Conservation (phyloP, 805 yeast genomes). For the Wickerhamomyces sydowiorum region DNA sequence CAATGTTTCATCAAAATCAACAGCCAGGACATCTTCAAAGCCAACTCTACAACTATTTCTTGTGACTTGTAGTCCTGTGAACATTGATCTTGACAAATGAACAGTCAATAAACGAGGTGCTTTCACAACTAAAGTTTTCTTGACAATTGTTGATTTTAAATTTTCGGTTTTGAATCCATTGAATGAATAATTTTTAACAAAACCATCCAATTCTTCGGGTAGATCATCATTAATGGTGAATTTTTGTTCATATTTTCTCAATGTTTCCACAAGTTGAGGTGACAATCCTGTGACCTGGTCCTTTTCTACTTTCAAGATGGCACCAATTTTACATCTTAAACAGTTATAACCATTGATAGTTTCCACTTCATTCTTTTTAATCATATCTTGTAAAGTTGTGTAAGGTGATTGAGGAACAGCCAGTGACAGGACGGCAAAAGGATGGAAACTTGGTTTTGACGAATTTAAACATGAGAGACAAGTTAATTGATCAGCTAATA, state of each 20-base stretch:
- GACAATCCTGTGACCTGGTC: constrained; percentile 25
- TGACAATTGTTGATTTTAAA: constrained; percentile 61
- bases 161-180: constrained; percentile 37
- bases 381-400: constrained; percentile 45
- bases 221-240: constrained; percentile 61
- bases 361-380: constrained; percentile 55
- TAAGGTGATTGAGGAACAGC: constrained; percentile 55
- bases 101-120: constrained; percentile 70
- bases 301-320: constrained; percentile 32
- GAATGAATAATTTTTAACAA: constrained; percentile 40
- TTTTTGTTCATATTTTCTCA: constrained; percentile 31
- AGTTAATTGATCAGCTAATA: constrained; percentile 56
- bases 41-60: constrained; percentile 72
- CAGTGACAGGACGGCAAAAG: constrained; percentile 68
- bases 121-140: constrained; percentile 51
- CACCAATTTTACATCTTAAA: constrained; percentile 53
- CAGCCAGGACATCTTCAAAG: constrained; percentile 49
- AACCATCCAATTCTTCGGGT: constrained; percentile 41
- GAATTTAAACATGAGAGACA: constrained; percentile 63
- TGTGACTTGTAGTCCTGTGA: constrained; percentile 56
- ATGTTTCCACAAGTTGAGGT: constrained; percentile 25
- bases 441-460: constrained; percentile 52
- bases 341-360: constrained; percentile 80
- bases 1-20: constrained; percentile 40
- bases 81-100: constrained; percentile 85